A percentile compares a stretch with the other conserved stretches of the same genome.
Evolutionary conservation across 129 eudicot species (phyloP).

Genomic region (Chrysanthemum makinoi): DNA sequence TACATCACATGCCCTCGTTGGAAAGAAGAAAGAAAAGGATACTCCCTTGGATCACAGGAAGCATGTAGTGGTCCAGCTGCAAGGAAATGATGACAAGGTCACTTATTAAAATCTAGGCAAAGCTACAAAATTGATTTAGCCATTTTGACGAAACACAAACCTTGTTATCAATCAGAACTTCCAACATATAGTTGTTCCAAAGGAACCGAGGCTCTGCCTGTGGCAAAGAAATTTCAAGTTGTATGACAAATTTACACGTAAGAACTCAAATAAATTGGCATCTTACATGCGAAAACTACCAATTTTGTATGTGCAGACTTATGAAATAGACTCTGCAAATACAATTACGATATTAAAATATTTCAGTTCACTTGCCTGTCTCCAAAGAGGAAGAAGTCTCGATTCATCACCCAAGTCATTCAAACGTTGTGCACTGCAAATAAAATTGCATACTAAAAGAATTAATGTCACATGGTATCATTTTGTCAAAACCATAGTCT

Average conservation of each 20-base stretch:
- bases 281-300: conserved; percentile 17
- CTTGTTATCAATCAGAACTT: conserved; percentile 90
- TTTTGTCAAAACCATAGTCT: conserved; percentile 10
- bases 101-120: conserved; percentile 6
- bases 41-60: conserved; percentile 97
- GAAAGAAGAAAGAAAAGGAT: conserved; percentile 52
- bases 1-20: background rate
- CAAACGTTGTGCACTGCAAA: conserved; percentile 76
- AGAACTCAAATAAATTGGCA: background rate
- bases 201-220: conserved; percentile 98
- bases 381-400: conserved; percentile 93
- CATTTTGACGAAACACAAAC: conserved; percentile 28
- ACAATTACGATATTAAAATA: conserved; percentile 8
- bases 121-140: background rate
- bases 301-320: conserved; percentile 16
- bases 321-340: background rate
- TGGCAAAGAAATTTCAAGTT: conserved; percentile 13
- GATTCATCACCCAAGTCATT: conserved; percentile 94
- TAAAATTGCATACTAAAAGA: background rate
- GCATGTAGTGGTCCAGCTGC: conserved; percentile 97
- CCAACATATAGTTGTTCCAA: conserved; percentile 97
- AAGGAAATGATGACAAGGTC: conserved; percentile 27
- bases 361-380: conserved; percentile 64
- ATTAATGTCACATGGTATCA: conserved; percentile 1
- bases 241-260: background rate